A percentile compares a stretch with the other conserved stretches of the same genome.
Evolutionary conservation across 2,329 filamentous ascomycete species (phyloP).

Genomic region (Neocucurbitaria cava): DNA sequence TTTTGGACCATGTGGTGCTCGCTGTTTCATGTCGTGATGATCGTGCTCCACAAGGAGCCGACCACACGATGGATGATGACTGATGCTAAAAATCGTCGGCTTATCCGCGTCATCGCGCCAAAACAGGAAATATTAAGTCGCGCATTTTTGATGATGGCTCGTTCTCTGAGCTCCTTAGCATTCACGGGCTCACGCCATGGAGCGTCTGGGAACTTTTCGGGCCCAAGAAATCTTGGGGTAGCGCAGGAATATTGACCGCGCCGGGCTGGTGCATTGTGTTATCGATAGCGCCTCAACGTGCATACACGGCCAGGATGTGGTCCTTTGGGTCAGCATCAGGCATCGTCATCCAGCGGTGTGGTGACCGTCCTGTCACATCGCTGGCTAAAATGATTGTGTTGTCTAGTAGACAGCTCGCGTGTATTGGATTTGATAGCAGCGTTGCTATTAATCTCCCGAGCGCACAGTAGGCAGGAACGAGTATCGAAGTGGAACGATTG

Average conservation of each 20-base stretch:
- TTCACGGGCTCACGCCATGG: background rate
- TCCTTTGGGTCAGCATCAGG: constrained; percentile 12
- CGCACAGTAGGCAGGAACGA: background rate
- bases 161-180: background rate
- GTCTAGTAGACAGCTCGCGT: constrained; percentile 9
- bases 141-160: background rate
- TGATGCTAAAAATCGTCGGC: background rate
- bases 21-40: background rate
- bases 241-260: constrained; percentile 24
- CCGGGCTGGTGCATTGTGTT: constrained; percentile 19
- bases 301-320: constrained; percentile 14
- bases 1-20: background rate
- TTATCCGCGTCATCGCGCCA: constrained; percentile 8
- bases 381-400: background rate
- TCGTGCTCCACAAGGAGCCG: background rate
- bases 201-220: background rate
- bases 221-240: constrained; percentile 8
- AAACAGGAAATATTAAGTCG: background rate
- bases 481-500: background rate
- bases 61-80: background rate
- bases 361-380: background rate
- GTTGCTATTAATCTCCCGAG: background rate
- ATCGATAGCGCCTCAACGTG: constrained; percentile 29
- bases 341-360: background rate
- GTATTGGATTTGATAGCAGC: constrained; percentile 18